Evolutionary conservation across 2,329 filamentous ascomycete species (phyloP).

Genomic region (Dactylella cylindrospora): DNA sequence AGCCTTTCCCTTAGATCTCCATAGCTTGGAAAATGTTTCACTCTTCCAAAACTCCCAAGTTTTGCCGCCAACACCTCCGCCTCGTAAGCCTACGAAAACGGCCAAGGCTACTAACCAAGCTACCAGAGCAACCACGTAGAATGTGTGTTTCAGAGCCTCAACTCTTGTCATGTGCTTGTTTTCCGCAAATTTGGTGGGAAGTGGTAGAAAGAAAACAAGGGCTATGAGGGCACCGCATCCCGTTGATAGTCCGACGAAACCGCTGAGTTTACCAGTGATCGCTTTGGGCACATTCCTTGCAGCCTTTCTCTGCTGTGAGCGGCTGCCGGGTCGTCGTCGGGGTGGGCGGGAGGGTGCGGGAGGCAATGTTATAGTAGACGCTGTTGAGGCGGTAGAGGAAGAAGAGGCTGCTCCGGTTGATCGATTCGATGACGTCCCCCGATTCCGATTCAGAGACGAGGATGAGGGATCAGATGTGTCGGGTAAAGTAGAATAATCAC

Average conservation of each 20-base stretch:
- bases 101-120: constrained; percentile 71
- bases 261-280: constrained; percentile 65
- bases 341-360: constrained; percentile 4
- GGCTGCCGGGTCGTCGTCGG: constrained; percentile 30
- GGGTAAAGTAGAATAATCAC: constrained; percentile 11
- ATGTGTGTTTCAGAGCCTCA: constrained; percentile 76
- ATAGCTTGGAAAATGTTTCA: constrained; percentile 1
- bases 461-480: constrained; percentile 22
- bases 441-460: constrained; percentile 24
- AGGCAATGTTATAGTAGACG: constrained; percentile 14
- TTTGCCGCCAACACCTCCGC: constrained; percentile 33
- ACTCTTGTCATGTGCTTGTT: constrained; percentile 70
- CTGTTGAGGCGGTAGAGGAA: constrained; percentile 17
- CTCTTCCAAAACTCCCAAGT: constrained; percentile 27
- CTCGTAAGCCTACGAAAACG: constrained; percentile 73
- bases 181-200: constrained; percentile 76
- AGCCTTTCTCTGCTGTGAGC: constrained; percentile 37
- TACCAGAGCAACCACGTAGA: constrained; percentile 78
- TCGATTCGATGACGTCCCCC: constrained; percentile 16
- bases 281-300: constrained; percentile 54
- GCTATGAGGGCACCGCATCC: constrained; percentile 88
- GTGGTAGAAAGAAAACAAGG: constrained; percentile 76
- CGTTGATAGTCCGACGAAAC: constrained; percentile 87
- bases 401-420: constrained; percentile 13
- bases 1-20: not conserved